Conservation (phyloP, 73 alveolate genomes). For the Paramecium pentaurelia region DNA sequence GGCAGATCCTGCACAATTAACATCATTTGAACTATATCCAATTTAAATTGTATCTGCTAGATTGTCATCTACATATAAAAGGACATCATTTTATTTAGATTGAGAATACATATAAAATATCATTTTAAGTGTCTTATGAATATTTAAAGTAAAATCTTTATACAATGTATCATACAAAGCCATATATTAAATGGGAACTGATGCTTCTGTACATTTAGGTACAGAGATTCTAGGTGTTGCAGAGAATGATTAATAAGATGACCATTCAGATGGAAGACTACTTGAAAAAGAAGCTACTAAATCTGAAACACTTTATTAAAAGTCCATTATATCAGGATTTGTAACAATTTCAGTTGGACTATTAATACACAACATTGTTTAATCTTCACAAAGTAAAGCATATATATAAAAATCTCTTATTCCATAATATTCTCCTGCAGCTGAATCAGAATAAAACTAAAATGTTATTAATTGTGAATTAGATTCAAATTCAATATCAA, state of each 20-base stretch:
- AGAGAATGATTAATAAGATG: neutral
- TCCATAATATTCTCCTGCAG: neutral
- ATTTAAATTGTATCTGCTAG: neutral
- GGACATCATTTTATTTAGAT: neutral
- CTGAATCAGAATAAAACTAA: neutral
- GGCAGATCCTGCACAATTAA: neutral
- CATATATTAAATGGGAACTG: neutral
- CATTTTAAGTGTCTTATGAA: neutral
- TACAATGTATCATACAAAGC: neutral
- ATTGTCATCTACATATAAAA: neutral
- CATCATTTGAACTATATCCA: neutral
- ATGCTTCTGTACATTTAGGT: neutral
- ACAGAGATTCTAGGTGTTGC: neutral
- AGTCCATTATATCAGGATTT: neutral
- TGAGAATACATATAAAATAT: neutral
- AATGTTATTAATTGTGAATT: neutral
- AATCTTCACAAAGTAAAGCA: neutral
- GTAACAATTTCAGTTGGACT: neutral
- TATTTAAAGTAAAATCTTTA: neutral
- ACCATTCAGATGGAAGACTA: neutral
- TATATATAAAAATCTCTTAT: neutral
- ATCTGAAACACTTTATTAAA: neutral
- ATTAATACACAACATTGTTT: neutral
- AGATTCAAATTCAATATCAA: neutral
- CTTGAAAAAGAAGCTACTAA: neutral